Base-by-base conservation (phyloP, 371 early-diverging fungal genomes). In the Nematocida minor region DNA sequence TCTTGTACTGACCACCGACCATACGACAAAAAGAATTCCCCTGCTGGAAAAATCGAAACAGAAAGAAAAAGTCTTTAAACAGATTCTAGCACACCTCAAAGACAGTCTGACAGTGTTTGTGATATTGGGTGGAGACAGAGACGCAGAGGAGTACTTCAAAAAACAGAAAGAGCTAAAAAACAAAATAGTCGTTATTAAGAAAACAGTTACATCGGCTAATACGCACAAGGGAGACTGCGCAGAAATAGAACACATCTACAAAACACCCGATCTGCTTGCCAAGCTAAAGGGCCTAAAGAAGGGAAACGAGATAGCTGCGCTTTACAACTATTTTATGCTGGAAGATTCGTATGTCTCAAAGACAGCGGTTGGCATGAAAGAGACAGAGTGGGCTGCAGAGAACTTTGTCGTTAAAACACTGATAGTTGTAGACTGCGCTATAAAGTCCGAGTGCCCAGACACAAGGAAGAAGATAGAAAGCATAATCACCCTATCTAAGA, bases 341-440 rank as follows among this genome's bases (percentile, higher is more conserved):
- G 69, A 82, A 27, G 77, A 80, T 38, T 66, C 22, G 7, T 55
- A 57, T 6, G 41, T 40, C 9, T 54, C 54, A 20, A 41, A 53
- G 34, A 60, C 80, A 7, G 68, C 47, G 27, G 66, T 82, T 20
- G 85, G 85, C 7, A 60, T 69, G 38, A 77, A 69, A 55, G 81
- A 83, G 53, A 64, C 80, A 14, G 29, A 48, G 25, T 83, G 82
- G 38, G 81, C 82, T 29, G 36, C 82, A 46, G 84, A 85, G 29
- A 81, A 83, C 57, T 84, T 80, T 36, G 82, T 84, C 2, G 27
- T 83, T 44, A 71, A 82, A 32, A 79, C 40, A 22, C 68, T 85
- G 1, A 79, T 85, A 57, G 31, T 85, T 20, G 79, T 79, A 7
- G 80, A 83, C 60, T 60, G 69, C n/a, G n/a, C 77, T 9, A 70